Base-by-base conservation (phyloP, 768 basidiomycete species). In the Hygrophorus pudorinus region DNA sequence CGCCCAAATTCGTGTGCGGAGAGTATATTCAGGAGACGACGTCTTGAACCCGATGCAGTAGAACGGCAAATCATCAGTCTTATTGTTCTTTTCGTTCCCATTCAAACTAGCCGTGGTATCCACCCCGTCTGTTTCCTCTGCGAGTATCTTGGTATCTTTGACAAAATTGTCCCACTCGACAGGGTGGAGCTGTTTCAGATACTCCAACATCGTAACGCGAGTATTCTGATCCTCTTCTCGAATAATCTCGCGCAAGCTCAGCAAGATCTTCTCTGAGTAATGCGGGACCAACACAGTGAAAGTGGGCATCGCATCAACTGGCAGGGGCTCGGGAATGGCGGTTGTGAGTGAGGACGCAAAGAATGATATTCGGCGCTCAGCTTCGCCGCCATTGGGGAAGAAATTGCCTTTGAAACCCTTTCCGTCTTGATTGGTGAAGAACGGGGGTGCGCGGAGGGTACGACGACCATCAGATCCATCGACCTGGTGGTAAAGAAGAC, bases 91-190 rank as follows among this genome's bases (percentile, higher is more conserved):
- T 63, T 97, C 92, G 60, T 85, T 85, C 16, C 68, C 57, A 43
- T 63, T 56, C 14, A 67, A 64, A 49, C 64, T 72, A 37, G 66
- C 60, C 33, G 73, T 72, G 36, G 79, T 79, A 38, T 79, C 78
- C 45, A 68, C 59, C 9, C 65, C 68, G 12, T 75, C 77, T 1
- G 79, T 78, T 61, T 98, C 96, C 51, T 97, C 96, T 0, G 90
- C 91, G 31, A 98, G 71, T 51, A 99, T 99, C 72, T 98, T 99
- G 50, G 96, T 99, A 58, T 99, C 96, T 70, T 93, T 92, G 54
- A 99, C 96, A 57, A 99, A 99, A 63, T 99, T 99, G 67, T 97
- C 96, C 96, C 96, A 99, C 60, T 99, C 96, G 46, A 97, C 75
- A 14, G 96, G 94, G 60, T 98, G 96, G 38, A 99, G 72, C 61